phyloP scores from a whole-genome alignment of 805 yeast species.

The Diddensiella caesifluorescens region DNA sequence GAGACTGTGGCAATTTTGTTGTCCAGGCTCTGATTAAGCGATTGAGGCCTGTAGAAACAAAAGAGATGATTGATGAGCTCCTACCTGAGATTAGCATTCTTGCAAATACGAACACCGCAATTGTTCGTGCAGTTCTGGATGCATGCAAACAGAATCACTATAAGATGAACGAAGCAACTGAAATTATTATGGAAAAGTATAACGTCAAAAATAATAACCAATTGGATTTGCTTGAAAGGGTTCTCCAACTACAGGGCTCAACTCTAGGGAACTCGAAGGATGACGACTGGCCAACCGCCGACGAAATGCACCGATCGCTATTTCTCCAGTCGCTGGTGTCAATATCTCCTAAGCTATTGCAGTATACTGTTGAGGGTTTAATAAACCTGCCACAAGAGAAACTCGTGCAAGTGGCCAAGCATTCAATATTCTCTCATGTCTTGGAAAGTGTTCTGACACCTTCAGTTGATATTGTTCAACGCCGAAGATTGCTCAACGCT shows the following conservation, averaged over 20 bases:
- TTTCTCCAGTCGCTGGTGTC: slow-evolving; percentile 69
- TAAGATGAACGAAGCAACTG: slow-evolving; percentile 12
- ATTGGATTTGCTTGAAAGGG: slow-evolving; percentile 56
- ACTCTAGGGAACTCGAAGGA: slow-evolving; percentile 69
- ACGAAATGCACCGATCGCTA: slow-evolving; percentile 73
- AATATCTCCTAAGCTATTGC: slow-evolving; percentile 56
- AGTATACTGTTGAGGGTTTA: slow-evolving; percentile 50
- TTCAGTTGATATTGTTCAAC: slow-evolving; percentile 44
- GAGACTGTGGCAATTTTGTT: slow-evolving; percentile 81
- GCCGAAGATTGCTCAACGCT: slow-evolving; percentile 65
- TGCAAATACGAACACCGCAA: slow-evolving; percentile 22
- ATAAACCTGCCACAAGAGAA: slow-evolving; percentile 56
- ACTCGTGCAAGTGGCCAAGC: slow-evolving; percentile 69
- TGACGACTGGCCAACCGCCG: slow-evolving; percentile 90
- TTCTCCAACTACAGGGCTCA: slow-evolving; percentile 58
- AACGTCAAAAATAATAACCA: slow-evolving; percentile 28
- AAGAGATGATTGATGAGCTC: slow-evolving; percentile 28
- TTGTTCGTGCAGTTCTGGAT: slow-evolving; percentile 20
- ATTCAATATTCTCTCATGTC: slow-evolving; percentile 88
- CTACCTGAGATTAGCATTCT: slow-evolving; percentile 18
- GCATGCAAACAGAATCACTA: slow-evolving; percentile 15
- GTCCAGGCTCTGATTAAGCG: slow-evolving; percentile 64
- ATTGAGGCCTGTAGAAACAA: slow-evolving; percentile 58
- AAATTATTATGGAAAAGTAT: slow-evolving; percentile 16
- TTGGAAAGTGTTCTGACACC: slow-evolving; percentile 59